Evolutionary conservation across 371 early-diverging fungal genomes (phyloP).

Genomic region (Actinomortierella ambigua): DNA sequence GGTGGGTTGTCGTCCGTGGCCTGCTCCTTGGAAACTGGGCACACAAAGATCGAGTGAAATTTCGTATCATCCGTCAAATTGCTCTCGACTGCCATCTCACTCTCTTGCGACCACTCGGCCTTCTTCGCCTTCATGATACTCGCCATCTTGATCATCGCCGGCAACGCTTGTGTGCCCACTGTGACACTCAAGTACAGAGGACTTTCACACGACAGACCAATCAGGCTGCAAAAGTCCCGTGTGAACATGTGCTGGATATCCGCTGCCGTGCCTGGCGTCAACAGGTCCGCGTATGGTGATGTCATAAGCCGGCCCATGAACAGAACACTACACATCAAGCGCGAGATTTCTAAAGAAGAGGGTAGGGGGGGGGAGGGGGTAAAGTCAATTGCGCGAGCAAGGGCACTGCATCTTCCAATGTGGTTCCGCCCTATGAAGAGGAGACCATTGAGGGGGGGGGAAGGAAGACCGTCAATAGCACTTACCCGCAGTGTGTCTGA

Average conservation of each 20-base stretch:
- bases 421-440: slow-evolving; percentile 8
- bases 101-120: slow-evolving; percentile 89
- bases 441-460: not conserved
- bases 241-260: slow-evolving; percentile 80
- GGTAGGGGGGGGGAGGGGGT: not conserved
- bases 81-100: slow-evolving; percentile 93
- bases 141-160: slow-evolving; percentile 89
- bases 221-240: slow-evolving; percentile 84
- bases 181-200: slow-evolving; percentile 81
- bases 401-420: too few relatives aligned
- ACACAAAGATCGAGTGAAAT: slow-evolving; percentile 96
- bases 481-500: slow-evolving; percentile 67
- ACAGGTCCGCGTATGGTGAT: slow-evolving; percentile 75
- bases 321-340: slow-evolving; percentile 68
- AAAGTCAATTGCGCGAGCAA: too few relatives aligned
- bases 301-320: slow-evolving; percentile 52
- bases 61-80: slow-evolving; percentile 80
- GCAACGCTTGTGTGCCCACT: slow-evolving; percentile 90
- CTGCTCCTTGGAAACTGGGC: slow-evolving; percentile 97
- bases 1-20: slow-evolving; percentile 95
- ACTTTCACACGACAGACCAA: slow-evolving; percentile 77
- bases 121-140: slow-evolving; percentile 82
- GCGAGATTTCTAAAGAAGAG: slow-evolving; percentile 69
- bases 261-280: slow-evolving; percentile 53
- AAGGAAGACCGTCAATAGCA: slow-evolving; percentile 3